Base-by-base conservation (phyloP, 768 basidiomycete genomes). In the Porphyrellus cyaneotinctus region DNA sequence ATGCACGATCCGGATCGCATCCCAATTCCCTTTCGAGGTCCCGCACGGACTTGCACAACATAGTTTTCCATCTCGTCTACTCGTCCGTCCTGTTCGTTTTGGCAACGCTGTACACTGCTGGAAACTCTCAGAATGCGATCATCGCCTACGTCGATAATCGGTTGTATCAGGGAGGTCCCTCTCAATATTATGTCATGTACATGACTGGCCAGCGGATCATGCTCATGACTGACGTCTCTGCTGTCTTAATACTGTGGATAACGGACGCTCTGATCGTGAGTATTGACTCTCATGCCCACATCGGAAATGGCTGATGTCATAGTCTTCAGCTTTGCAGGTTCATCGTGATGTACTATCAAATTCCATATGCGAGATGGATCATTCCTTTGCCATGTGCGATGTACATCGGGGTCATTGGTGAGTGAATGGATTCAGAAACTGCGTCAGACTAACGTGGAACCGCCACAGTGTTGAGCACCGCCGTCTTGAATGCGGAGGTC, bases 121-220 rank as follows among this genome's bases (percentile, higher is more conserved):
- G 62, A 23, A 70, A 65, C 47, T 64, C 67, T 33, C 64, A 61
- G 39, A 59, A 60, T 9, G 58, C 71, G 9, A 57, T 65, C 43
- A 44, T 72, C 7, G 60, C 58, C 51, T 70, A 62, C 45, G 57
- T 70, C 37, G 54, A 70, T 11, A 65, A 72, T 42, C 57, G 69
- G 45, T 30, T 56, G 22, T 70, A 61, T 31, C 57, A 57, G 1
- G 64, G 54, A 28, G 68, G 68, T 12, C 65, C 69, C 15, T 65
- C 47, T 26, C 38, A 53, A 18, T 72, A 64, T 36, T 61, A 47
- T 20, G 37, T 58, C 32, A 41, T 18, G 35, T 69, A 46, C 43
- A 70, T 67, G 68, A 51, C 56, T n/a, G 44, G 57, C 35, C 60
- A 67, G 49, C 39, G 17, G 17, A 39, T 43, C 44, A 63, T 63